These are phyloP conservation scores for Pleurotus eryngii DNA, from an alignment of 768 basidiomycete genomes.

Conservation along the genomic window DNA sequence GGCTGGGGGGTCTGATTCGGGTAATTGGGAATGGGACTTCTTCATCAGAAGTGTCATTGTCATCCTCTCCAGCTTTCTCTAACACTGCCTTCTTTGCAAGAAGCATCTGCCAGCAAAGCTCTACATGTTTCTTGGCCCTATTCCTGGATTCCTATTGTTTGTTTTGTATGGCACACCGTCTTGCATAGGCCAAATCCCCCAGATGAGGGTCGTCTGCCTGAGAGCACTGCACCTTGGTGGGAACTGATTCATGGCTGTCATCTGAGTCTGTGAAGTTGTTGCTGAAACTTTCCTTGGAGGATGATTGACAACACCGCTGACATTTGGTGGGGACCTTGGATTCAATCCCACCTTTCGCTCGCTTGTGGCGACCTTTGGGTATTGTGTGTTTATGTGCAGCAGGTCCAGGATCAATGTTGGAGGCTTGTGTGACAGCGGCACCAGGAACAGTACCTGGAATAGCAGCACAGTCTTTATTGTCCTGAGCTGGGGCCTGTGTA, in stretches of 20 bases:
- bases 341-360: neutral
- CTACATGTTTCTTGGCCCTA: no score
- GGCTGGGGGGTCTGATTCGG: no score
- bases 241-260: no score
- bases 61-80: no score
- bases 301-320: neutral
- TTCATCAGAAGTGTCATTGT: no score
- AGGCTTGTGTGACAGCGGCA: neutral
- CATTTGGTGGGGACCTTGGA: neutral
- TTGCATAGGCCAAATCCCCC: neutral
- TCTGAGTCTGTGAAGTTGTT: no score
- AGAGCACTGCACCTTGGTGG: neutral
- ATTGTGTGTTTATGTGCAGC: neutral
- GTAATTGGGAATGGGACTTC: no score
- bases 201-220: neutral
- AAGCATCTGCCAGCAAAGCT: no score
- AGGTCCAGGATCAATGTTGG: neutral
- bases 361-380: neutral
- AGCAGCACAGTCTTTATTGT: neutral
- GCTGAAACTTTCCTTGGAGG: no score
- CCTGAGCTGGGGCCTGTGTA: neutral
- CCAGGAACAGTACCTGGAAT: neutral
- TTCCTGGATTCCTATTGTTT: neutral
- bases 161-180: neutral
- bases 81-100: no score